These are phyloP conservation scores for Starmerella bacillaris DNA, from an alignment of 805 yeast genomes.

Conservation along the genomic window DNA sequence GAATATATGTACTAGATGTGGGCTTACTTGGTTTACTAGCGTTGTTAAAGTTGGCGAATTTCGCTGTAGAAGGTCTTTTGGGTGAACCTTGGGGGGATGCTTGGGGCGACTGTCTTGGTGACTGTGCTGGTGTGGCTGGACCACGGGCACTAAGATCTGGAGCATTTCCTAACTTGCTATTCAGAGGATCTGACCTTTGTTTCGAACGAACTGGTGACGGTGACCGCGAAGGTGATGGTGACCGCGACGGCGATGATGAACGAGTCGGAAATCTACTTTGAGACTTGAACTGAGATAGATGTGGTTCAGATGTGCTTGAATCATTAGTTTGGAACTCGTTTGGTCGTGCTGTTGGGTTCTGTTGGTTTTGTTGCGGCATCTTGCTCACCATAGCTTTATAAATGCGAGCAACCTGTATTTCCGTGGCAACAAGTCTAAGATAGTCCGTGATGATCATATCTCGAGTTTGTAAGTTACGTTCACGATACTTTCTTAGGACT, in stretches of 20 bases:
- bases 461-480: slow-evolving; percentile 16
- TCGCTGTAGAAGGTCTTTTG: slow-evolving; percentile 1
- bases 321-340: neutral
- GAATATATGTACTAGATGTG: neutral
- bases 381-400: slow-evolving; percentile 31
- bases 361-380: neutral
- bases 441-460: slow-evolving; percentile 34
- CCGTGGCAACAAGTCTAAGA: slow-evolving; percentile 35
- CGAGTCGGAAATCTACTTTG: neutral
- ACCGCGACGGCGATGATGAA: neutral
- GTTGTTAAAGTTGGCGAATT: no score
- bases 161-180: neutral
- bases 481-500: slow-evolving; percentile 14
- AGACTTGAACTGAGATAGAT: no score
- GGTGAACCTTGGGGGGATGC: slow-evolving; percentile 10
- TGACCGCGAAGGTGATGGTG: neutral
- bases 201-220: neutral
- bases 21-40: no score
- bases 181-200: neutral
- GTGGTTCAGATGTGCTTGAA: no score
- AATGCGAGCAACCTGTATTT: slow-evolving; percentile 48
- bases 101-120: slow-evolving; percentile 6
- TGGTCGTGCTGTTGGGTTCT: neutral
- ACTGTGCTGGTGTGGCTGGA: slow-evolving; percentile 3
- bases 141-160: neutral